phyloP scores from a whole-genome alignment of 1,139 yeast genomes.

The Taphrina wiesneri region DNA sequence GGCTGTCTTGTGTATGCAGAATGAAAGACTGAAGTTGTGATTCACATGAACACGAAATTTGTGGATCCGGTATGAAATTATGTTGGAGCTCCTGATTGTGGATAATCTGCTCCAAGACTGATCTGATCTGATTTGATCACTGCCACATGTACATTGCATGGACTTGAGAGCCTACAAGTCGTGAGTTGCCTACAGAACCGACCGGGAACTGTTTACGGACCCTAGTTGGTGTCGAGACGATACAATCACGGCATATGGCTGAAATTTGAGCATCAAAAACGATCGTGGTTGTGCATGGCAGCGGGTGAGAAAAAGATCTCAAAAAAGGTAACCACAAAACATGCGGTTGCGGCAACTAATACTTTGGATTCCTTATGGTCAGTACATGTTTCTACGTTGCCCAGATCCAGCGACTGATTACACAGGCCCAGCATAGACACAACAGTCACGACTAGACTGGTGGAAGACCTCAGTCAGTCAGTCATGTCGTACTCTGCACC shows the following conservation, averaged over 20 bases:
- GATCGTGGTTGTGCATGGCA: neutral
- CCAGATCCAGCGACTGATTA: no score
- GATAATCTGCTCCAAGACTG: neutral
- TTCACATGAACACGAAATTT: neutral
- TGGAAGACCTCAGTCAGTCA: neutral
- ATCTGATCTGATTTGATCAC: neutral
- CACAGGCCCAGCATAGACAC: neutral
- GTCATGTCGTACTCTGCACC: neutral
- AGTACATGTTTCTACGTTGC: no score
- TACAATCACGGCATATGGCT: neutral
- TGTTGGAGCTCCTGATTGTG: neutral
- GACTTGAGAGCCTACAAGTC: neutral
- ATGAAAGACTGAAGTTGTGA: neutral
- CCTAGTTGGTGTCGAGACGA: no score
- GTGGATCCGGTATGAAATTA: neutral
- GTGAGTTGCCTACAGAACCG: neutral
- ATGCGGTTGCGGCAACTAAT: neutral
- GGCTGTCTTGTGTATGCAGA: neutral
- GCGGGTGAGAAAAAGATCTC: neutral
- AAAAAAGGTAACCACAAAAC: neutral
- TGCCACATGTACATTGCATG: neutral
- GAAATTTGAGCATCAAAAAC: no score
- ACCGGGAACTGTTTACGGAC: no score
- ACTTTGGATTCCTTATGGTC: neutral
- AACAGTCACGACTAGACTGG: neutral